Conservation (phyloP, 83 land plant genomes). For the Picea abies region DNA sequence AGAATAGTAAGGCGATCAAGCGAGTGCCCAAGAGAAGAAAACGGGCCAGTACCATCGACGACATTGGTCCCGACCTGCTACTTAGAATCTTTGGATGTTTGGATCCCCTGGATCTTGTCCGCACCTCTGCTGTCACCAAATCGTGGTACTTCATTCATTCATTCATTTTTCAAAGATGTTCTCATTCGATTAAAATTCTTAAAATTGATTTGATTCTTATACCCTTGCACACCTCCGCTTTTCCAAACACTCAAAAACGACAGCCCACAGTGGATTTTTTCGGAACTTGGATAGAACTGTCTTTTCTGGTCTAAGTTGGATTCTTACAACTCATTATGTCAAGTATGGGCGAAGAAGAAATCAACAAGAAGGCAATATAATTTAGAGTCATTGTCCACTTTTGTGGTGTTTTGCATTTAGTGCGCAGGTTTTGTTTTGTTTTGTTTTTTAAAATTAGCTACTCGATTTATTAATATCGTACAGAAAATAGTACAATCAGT, state of each 20-base stretch:
- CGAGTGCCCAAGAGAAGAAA: background rate
- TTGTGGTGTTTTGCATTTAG: too few relatives aligned
- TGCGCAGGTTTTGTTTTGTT: too few relatives aligned
- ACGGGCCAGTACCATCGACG: background rate
- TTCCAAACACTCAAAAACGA: background rate
- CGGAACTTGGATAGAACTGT: background rate
- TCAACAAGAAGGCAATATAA: too few relatives aligned
- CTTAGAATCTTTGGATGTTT: background rate
- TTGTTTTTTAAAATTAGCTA: background rate
- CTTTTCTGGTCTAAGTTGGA: background rate
- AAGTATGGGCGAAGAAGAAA: background rate
- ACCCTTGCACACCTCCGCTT: background rate
- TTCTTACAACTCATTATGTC: background rate
- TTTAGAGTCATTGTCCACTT: too few relatives aligned
- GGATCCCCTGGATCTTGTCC: constrained; percentile 1
- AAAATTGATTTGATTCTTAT: background rate
- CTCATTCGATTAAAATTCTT: background rate
- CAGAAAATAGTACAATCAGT: too few relatives aligned
- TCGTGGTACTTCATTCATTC: background rate
- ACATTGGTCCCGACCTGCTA: background rate
- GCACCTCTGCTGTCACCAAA: background rate
- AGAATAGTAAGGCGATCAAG: background rate
- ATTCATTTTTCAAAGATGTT: background rate
- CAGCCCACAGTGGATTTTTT: background rate
- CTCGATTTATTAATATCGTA: too few relatives aligned